phyloP scores from a whole-genome alignment of 208 protist genomes.

The Endotrypanum monterogeii region DNA sequence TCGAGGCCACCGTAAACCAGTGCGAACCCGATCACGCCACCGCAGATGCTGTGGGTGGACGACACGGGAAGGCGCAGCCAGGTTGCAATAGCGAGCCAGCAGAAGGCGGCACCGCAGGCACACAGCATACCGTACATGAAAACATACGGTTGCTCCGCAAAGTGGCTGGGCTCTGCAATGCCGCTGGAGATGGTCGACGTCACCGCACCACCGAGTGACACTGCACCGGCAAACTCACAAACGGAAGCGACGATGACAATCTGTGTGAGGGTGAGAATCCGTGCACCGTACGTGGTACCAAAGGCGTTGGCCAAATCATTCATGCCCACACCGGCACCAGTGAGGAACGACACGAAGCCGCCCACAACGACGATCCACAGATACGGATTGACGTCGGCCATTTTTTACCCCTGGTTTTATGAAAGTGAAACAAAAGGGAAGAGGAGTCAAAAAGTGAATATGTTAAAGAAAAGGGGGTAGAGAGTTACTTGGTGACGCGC shows the following conservation, averaged over 20 bases:
- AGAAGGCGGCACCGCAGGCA: constrained; percentile 39
- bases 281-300: constrained; percentile 71
- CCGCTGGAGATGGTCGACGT: constrained; percentile 59
- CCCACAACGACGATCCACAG: constrained; percentile 73
- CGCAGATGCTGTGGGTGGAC: constrained; percentile 60
- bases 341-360: constrained; percentile 64
- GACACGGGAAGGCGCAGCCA: constrained; percentile 52
- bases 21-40: constrained; percentile 66
- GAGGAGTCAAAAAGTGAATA: neutral
- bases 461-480: neutral
- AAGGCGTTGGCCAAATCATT: constrained; percentile 92
- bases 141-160: constrained; percentile 53
- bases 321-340: constrained; percentile 67
- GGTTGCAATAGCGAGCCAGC: constrained; percentile 57
- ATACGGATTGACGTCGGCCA: constrained; percentile 42
- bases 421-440: neutral
- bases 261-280: constrained; percentile 69
- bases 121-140: constrained; percentile 80
- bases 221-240: constrained; percentile 74
- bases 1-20: constrained; percentile 56
- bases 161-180: constrained; percentile 46
- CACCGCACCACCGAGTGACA: constrained; percentile 54
- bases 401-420: constrained; percentile 10
- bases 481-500: neutral
- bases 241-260: constrained; percentile 73